Base-by-base conservation (phyloP, 2,329 filamentous ascomycete species). In the Paracoccidioides lutzii region DNA sequence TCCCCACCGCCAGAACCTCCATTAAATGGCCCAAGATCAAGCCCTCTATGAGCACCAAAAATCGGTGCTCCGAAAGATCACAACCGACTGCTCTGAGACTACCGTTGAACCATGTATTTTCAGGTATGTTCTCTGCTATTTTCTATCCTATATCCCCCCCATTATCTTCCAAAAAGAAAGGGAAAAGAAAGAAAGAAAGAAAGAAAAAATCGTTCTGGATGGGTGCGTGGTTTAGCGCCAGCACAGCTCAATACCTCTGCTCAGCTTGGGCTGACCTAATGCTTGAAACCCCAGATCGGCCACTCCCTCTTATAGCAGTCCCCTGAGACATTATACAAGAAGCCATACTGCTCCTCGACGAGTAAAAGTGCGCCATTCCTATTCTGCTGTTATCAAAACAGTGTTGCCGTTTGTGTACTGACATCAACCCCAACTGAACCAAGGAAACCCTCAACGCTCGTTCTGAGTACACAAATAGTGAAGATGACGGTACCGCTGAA, bases 361-460 rank as follows among this genome's bases (percentile, higher is more conserved):
- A 62, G 81, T 87, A 59, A 87, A 87, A 74, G 80, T 81, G 62
- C 56, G 69, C 65, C 35, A n/a, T 52, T 4, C 53, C 35, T 30
- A 4, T 15, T 9, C 35, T 49, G 12, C 12, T 35, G 15, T 28
- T 50, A 7, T 33, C 41, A 32, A 30, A 10, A 48, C 9, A 32
- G 30, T 43, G 28, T 8, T 51, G 22, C 30, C 9, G 30, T 14
- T 35, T 10, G 14, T 33, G 22, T n/a, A 53, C 55, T 51, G 38
- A 58, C 43, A 46, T 9, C 33, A 43, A 22, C 50, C 28, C 45
- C 38, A 44, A 46, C 46, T 48, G 38, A 32, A 55, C 58, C 22
- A 63, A 91, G 86, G 90, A 95, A 82, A 96, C 91, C 3, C 81
- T 95, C 65, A 85, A 96, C 76, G 91, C 91, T 55, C 83, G 83